Evolutionary conservation across 2,329 filamentous ascomycete species (phyloP), one percentile per base, ranked within the genome.

Genomic region (Fusarium decemcellulare): DNA sequence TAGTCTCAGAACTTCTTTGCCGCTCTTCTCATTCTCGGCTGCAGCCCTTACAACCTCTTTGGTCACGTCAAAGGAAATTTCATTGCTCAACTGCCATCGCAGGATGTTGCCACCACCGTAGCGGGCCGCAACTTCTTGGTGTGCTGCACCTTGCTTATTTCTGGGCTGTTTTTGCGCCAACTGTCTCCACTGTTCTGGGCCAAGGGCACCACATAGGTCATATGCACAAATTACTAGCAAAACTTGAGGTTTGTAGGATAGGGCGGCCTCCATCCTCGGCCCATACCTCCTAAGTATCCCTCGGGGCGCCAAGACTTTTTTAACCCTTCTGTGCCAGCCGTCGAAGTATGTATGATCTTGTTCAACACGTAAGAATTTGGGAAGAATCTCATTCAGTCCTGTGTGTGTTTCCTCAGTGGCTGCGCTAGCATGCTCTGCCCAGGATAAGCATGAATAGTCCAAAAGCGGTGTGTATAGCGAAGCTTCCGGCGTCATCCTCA

Each of bases 1-100:
- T 6, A 69, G 23, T 15, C 34, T 37, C 29, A 69, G 55, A 16
- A 67, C 39, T 23, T 66, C 40, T 6, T 46, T n/a, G 27, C 27
- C 44, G 44, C 27, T 47, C 27, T 29, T 8, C 5, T 10, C 3
- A 18, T 44, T 44, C 42, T 23, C 11, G 27, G 40, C 16, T 43
- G 40, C 42, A 5, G 23, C 42, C 16, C 9, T 9, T 7, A 46
- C 23, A 1, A 46, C 11, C 7, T n/a, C 12, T 46, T 46, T 14
- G 11, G 37, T 40, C 11, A 40, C 14, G 12, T 40, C 37, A 40
- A 15, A 15, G 37, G 14, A 16, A 53, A 15, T 30, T 23, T 52
- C 6, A 18, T 40, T 57, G 42, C n/a, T 39, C 30, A 57, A 57
- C 46, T 48, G 54, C 54, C 42, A 57, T 34, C 37, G 14, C n/a